phyloP scores from a whole-genome alignment of 495 filamentous ascomycete species.

The Aspergillus coremiiformis region DNA sequence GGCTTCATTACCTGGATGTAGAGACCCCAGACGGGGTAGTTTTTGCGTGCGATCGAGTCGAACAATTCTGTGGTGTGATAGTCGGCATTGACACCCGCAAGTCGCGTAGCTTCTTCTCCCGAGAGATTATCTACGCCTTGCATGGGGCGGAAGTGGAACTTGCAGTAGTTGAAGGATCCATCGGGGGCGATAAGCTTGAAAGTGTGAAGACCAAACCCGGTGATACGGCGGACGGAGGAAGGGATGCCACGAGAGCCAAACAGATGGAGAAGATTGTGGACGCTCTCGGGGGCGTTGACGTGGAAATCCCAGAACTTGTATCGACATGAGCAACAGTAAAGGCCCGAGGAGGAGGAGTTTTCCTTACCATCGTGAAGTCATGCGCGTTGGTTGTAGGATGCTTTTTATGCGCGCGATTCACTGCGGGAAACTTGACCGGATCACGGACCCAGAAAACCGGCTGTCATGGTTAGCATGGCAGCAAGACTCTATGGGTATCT shows the following conservation, averaged over 20 bases:
- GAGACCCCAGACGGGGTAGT: conserved; percentile 39
- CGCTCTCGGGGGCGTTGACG: conserved; percentile 29
- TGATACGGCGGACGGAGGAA: conserved; percentile 52
- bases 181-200: conserved; percentile 53
- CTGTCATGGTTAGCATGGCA: background rate
- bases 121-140: conserved; percentile 51
- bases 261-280: conserved; percentile 62
- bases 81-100: conserved; percentile 44
- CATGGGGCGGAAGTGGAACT: conserved; percentile 53
- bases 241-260: conserved; percentile 62
- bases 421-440: conserved; percentile 45
- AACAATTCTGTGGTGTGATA: conserved; percentile 31
- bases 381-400: conserved; percentile 39
- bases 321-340: conserved; percentile 1
- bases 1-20: conserved; percentile 48
- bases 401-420: conserved; percentile 47
- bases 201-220: conserved; percentile 59
- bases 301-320: conserved; percentile 49
- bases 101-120: conserved; percentile 42
- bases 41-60: conserved; percentile 27
- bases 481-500: background rate
- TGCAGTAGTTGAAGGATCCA: conserved; percentile 54
- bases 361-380: conserved; percentile 43
- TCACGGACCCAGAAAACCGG: conserved; percentile 50
- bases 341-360: background rate